Conservation (phyloP, 2,329 filamentous ascomycete species). For the Byssothecium circinans region DNA sequence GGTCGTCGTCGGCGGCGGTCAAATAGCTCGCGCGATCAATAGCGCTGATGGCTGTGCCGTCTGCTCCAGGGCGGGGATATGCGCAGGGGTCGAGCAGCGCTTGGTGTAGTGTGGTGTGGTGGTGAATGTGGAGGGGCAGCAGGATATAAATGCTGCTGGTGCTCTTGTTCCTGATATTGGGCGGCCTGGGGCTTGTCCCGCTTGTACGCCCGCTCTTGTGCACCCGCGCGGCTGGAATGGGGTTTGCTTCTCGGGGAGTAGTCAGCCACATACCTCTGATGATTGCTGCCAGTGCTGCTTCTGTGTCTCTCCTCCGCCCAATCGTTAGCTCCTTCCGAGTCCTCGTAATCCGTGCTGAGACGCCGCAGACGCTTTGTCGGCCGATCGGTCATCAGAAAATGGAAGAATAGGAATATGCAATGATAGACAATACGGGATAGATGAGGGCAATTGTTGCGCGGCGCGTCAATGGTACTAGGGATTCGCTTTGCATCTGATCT, state of each 20-base stretch:
- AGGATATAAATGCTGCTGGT: not conserved
- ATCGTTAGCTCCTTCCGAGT: conserved; percentile 36
- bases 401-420: not conserved
- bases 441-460: not conserved
- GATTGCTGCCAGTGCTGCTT: conserved; percentile 35
- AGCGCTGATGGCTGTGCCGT: not conserved
- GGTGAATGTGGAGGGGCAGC: conserved; percentile 4
- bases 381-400: conserved; percentile 29
- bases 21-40: not conserved
- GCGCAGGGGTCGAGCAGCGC: conserved; percentile 7
- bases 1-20: not conserved
- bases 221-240: not conserved
- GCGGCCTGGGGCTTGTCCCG: not conserved
- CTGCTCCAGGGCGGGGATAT: conserved; percentile 2
- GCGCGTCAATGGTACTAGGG: not conserved
- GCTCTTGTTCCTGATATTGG: not conserved
- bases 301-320: conserved; percentile 30
- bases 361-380: conserved; percentile 45
- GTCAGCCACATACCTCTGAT: conserved; percentile 31
- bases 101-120: not conserved
- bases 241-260: not conserved
- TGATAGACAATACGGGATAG: not conserved
- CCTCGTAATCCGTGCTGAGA: conserved; percentile 45
- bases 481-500: conserved; percentile 4
- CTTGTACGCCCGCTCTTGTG: not conserved